A percentile compares a stretch with the other conserved stretches of the same genome.
Evolutionary conservation across 192 early-diverging fungal genomes (phyloP).

Genomic region (Umbelopsis sp.): DNA sequence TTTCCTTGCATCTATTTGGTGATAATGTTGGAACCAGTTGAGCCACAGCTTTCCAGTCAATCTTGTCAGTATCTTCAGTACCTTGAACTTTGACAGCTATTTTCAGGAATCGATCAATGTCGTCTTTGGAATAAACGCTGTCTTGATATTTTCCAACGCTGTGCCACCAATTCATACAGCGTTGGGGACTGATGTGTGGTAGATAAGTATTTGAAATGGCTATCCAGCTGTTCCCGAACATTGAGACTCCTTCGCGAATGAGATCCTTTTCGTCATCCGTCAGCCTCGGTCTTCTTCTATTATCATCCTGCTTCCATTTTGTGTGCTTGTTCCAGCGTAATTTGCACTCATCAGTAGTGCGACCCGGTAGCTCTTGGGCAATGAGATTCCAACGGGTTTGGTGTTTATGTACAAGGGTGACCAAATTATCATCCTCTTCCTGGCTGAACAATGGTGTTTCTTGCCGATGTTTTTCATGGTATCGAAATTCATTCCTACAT

Average conservation of each 20-base stretch:
- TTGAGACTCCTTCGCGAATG: constrained; percentile 27
- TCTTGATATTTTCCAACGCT: neutral
- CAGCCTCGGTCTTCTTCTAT: neutral
- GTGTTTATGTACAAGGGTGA: neutral
- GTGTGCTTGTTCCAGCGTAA: neutral
- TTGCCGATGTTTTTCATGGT: neutral
- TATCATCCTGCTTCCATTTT: neutral
- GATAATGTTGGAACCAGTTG: neutral
- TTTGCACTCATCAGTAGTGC: neutral
- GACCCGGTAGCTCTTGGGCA: neutral
- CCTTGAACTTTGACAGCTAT: neutral
- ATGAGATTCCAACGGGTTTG: neutral
- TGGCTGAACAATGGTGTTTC: neutral
- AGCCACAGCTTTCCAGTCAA: constrained; percentile 19
- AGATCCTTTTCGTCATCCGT: constrained; percentile 23
- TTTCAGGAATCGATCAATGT: constrained; percentile 12
- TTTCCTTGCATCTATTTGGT: constrained; percentile 6
- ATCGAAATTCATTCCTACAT: neutral
- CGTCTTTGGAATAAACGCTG: constrained; percentile 4
- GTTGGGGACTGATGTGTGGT: constrained; percentile 22
- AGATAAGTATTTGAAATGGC: constrained; percentile 29
- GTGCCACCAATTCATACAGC: constrained; percentile 30
- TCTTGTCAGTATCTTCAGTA: neutral
- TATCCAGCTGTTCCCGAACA: constrained; percentile 36
- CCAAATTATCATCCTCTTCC: constrained; percentile 13